These are phyloP conservation scores for Letharia columbiana DNA, from an alignment of 495 filamentous ascomycete genomes.

Conservation along the genomic window DNA sequence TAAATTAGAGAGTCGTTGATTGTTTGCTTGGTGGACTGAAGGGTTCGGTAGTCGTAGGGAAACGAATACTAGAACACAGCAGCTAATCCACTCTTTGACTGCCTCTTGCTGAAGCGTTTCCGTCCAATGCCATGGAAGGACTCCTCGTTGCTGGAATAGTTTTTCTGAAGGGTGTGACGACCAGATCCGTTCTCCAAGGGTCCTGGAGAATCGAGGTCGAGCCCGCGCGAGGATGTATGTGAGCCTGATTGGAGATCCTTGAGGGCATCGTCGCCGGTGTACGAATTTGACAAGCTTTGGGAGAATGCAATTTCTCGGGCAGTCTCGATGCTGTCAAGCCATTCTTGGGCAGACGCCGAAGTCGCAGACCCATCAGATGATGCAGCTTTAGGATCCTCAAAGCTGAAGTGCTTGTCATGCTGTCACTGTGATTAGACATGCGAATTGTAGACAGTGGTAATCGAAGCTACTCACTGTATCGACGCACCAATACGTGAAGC, in stretches of 20 bases:
- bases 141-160: slow-evolving; percentile 22
- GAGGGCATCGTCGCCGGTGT: slow-evolving; percentile 60
- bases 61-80: slow-evolving; percentile 55
- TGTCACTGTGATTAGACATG: slow-evolving; percentile 30
- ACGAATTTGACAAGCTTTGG: slow-evolving; percentile 56
- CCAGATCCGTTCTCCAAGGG: slow-evolving; percentile 30
- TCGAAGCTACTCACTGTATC: slow-evolving; percentile 64
- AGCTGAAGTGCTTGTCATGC: slow-evolving; percentile 85
- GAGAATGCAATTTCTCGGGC: slow-evolving; percentile 72
- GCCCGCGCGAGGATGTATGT: slow-evolving; percentile 66
- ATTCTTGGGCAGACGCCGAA: slow-evolving; percentile 61
- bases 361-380: slow-evolving; percentile 39
- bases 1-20: neutral
- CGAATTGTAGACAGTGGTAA: neutral
- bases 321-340: slow-evolving; percentile 75
- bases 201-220: slow-evolving; percentile 43
- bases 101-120: slow-evolving; percentile 81
- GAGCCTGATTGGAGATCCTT: slow-evolving; percentile 57
- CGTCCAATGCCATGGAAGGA: slow-evolving; percentile 37
- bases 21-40: neutral
- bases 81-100: slow-evolving; percentile 82
- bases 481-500: slow-evolving; percentile 77
- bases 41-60: too few species aligned
- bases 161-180: slow-evolving; percentile 15
- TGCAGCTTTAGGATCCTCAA: slow-evolving; percentile 78